Evolutionary conservation across 176 grass and related monocot species (phyloP).

Genomic region (Elaeis guineensis): DNA sequence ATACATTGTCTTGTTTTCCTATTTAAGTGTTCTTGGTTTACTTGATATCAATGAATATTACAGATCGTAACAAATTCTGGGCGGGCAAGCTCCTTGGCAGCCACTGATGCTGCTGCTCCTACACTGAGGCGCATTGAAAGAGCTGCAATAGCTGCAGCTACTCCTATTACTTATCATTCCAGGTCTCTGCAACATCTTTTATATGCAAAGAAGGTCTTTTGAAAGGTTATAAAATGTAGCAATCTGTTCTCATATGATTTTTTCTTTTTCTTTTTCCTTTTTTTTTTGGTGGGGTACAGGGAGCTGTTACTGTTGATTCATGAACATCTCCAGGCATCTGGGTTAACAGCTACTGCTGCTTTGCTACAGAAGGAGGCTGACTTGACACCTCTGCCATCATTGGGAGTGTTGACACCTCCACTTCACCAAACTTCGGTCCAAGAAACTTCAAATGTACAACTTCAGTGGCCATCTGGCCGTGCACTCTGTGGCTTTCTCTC

Average conservation of each 20-base stretch:
- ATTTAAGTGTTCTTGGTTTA: no score
- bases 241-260: conserved; percentile 1
- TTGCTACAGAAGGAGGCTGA: conserved; percentile 89
- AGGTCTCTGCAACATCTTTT: conserved; percentile 42
- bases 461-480: conserved; percentile 73
- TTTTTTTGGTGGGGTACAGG: conserved; percentile 20
- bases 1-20: no score
- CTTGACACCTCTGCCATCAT: conserved; percentile 50
- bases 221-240: no score
- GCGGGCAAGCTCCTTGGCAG: conserved; percentile 90
- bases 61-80: conserved; percentile 92
- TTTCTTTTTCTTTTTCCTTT: neutral
- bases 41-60: neutral
- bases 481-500: conserved; percentile 50
- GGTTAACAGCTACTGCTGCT: conserved; percentile 65
- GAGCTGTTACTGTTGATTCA: conserved; percentile 93
- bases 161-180: conserved; percentile 91
- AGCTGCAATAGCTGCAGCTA: conserved; percentile 92
- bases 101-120: conserved; percentile 91
- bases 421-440: conserved; percentile 55
- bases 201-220: neutral
- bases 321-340: conserved; percentile 88
- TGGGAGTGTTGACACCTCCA: conserved; percentile 30
- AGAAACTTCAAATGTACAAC: conserved; percentile 51
- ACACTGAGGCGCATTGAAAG: conserved; percentile 88